Base-by-base conservation (phyloP, 2,329 filamentous ascomycete genomes). In the Colletotrichum godetiae region DNA sequence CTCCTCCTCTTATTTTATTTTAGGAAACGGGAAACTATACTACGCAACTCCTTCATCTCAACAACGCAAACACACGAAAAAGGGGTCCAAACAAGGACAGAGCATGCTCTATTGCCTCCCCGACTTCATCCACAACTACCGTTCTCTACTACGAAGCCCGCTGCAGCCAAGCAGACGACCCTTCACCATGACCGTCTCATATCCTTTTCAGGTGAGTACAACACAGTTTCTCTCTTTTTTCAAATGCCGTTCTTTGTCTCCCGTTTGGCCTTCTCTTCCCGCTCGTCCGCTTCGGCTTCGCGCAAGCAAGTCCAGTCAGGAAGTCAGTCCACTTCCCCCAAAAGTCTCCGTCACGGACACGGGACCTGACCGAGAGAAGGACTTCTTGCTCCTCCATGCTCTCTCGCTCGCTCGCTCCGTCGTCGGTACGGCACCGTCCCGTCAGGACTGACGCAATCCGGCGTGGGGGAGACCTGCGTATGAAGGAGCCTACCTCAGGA, bases 201-300 rank as follows among this genome's bases (percentile, higher is more conserved):
- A 78, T 59, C 74, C 76, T 53, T 78, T 79, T 57, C 76, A 79
- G 77, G 78, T 78, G 33, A 24, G 74, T 72, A 46, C 24, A 24
- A 11, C 15, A 42, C 15, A 13, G 61, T 56, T 35, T 57, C 24
- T 12, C 24, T 63, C 15, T 42, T 8, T 42, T 15, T 8, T 15
- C 19, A 13, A 19, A 42, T 42, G 37, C 37, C 37, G 27, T 29
- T 29, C 27, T 29, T 12, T 5, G 3, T 19, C 37, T 42, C 37
- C 37, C 15, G 15, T 42, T 13, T 42, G 37, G 37, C 19, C 15
- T 15, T 42, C 37, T 19, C 37, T 35, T 31, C 12, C 19, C 63
- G 19, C 24, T 42, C 27, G 24, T 67, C 42, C 62, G 37, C 46
- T 52, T 53, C n/a, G n/a, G n/a, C n/a, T n/a, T 46, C 31, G 24